Percentiles rank a stretch among this genome's conserved stretches.
phyloP scores from a whole-genome alignment of 352 stramenopile genomes.

The Phytopythium mirpurense region DNA sequence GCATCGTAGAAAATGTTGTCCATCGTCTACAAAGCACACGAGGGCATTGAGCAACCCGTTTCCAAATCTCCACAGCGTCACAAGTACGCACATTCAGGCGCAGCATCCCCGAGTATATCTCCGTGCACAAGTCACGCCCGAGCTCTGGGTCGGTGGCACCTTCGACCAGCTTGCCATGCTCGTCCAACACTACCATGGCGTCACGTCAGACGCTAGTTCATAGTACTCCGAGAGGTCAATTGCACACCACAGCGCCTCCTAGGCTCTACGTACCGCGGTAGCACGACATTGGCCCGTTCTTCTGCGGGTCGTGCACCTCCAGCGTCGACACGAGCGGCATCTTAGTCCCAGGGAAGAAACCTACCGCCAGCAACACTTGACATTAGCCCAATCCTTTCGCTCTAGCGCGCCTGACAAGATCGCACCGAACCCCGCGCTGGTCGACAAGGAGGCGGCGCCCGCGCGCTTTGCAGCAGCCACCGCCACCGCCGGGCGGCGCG shows the following conservation, averaged over 20 bases:
- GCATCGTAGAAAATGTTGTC: conserved; percentile 97
- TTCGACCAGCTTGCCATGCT: conserved; percentile 72
- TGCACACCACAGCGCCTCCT: too few species aligned
- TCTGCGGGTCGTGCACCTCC: conserved; percentile 83
- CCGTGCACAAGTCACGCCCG: conserved; percentile 62
- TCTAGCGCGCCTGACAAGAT: background rate
- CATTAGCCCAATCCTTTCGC: background rate
- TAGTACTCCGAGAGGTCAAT: too few species aligned
- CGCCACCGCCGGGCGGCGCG: background rate
- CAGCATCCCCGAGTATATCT: conserved; percentile 87
- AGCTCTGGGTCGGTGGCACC: conserved; percentile 72
- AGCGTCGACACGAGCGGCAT: conserved; percentile 89
- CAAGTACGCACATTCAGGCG: conserved; percentile 54
- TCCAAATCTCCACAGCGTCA: background rate
- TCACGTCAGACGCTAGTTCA: background rate
- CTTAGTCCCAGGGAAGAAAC: conserved; percentile 63
- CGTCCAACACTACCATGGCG: conserved; percentile 65
- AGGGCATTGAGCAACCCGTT: background rate
- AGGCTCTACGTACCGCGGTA: conserved; percentile 80
- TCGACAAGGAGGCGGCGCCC: background rate
- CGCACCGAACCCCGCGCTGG: background rate
- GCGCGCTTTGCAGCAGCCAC: background rate
- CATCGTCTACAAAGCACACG: conserved; percentile 80
- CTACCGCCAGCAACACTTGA: background rate
- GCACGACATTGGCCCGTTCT: conserved; percentile 81